A percentile compares a stretch with the other conserved stretches of the same genome.
These are phyloP conservation scores for Coleophoma crateriformis DNA, from an alignment of 2,329 filamentous ascomycete species.

Conservation along the genomic window DNA sequence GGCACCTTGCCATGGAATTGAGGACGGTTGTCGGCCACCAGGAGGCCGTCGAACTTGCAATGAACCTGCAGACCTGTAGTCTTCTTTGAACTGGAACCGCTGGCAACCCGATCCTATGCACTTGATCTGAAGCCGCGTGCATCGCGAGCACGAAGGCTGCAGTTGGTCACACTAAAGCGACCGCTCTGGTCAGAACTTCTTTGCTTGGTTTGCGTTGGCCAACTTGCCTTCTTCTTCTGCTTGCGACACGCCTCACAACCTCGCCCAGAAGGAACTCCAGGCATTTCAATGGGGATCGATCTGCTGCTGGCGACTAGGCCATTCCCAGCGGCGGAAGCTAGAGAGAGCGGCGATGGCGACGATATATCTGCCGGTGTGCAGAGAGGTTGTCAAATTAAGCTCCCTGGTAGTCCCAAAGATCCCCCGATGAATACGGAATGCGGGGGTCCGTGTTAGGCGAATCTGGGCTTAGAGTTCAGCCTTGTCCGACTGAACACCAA, in stretches of 20 bases:
- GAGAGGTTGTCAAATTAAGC: too few relatives aligned
- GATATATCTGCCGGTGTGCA: too few relatives aligned
- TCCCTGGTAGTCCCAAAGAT: too few relatives aligned
- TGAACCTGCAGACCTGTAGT: neutral
- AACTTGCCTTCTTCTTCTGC: slow-evolving; percentile 47
- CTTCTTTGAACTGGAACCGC: slow-evolving; percentile 43
- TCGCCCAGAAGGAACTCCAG: slow-evolving; percentile 43
- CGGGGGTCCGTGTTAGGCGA: too few relatives aligned
- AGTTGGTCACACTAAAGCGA: neutral
- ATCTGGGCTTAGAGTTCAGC: too few relatives aligned
- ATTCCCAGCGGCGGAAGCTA: too few relatives aligned
- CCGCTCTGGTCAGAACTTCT: neutral
- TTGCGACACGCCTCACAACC: slow-evolving; percentile 45
- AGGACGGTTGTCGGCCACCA: neutral
- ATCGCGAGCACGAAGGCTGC: slow-evolving; percentile 27
- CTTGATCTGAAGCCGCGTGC: slow-evolving; percentile 35
- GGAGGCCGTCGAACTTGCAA: neutral
- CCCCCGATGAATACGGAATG: too few relatives aligned
- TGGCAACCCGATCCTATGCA: slow-evolving; percentile 41
- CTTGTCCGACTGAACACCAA: too few relatives aligned
- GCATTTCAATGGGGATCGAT: slow-evolving; percentile 28
- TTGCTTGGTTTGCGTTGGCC: slow-evolving; percentile 29
- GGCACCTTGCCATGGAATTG: neutral
- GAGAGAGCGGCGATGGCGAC: too few relatives aligned
- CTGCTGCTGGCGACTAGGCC: too few relatives aligned